Base-by-base conservation (phyloP, 768 basidiomycete genomes). In the Lanmaoa pseudosensibilis region DNA sequence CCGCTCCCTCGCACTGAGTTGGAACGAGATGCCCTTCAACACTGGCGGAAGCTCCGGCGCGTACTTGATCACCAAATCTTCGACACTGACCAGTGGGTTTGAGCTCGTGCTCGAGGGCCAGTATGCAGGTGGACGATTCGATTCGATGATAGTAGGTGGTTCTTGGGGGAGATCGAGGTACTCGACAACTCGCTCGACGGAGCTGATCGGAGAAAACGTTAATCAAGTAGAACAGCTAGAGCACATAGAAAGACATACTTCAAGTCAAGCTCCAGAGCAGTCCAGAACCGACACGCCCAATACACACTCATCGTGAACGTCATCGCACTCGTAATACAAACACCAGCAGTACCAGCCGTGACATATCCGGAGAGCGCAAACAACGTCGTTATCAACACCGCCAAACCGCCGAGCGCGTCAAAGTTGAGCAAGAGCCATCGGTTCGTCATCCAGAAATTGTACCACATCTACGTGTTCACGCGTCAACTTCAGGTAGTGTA, bases 81-180 rank as follows among this genome's bases (percentile, higher is more conserved):
- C 86, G 0, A 91, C 89, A 1, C 73, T 71, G 32, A 97, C 65
- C 25, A 95, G 75, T 4, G 78, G 67, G 30, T 84, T 77, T 9
- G 80, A 75, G 47, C 78, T 80, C 18, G 85, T 77, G 55, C 80
- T 84, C 0, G 92, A 92, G 0, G 94, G 94, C 94, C 94, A 97
- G 65, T 94, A 94, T 0, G 94, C 94, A 1, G 94, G 94, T 2
- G 86, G 87, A 8, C 90, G 83, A 54, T 80, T 82, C 0, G 80
- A 80, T 60, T 92, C 87, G 47, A 94, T 87, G 55, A 88, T 66
- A 0, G 86, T 78, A 3, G 91, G 85, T 0, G 94, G 88, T 67
- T 96, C 93, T 69, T 93, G 91, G 0, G 92, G 92, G 6, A 97
- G 79, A 50, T 91, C 83, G 25, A 96, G 83, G 75, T 95, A 96